Base-by-base conservation (phyloP, 2,329 filamentous ascomycete species). In the Dactylonectria macrodidyma region DNA sequence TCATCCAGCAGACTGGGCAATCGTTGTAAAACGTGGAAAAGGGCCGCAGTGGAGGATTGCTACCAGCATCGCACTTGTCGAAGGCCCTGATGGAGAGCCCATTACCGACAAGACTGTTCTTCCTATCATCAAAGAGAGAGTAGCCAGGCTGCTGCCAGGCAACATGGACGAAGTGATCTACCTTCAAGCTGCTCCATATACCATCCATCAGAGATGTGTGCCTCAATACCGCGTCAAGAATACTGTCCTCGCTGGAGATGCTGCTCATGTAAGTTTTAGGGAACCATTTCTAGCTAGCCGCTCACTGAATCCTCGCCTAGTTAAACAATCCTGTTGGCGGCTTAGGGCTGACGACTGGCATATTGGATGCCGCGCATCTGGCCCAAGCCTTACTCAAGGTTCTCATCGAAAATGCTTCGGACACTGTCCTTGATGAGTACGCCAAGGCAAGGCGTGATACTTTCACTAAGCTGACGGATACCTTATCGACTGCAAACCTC, bases 291-390 rank as follows among this genome's bases (percentile, higher is more conserved):
- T 47, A 22, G 38, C 19, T 30, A 24, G 55, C 38, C 55, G 3
- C 24, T 46, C 24, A 33, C 36, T 57, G 38, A 57, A 57, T 24
- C 36, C 36, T 3, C 55, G 30, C 38, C 19, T 12, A 57, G 55
- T 57, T 57, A 26, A 57, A 57, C 36, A 57, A 57, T 57, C 55
- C 55, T 57, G 36, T 57, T 46, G 55, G 55, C 36, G 55, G 55
- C 36, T 57, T 57, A n/a, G 55, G 36, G 55, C 55, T 57, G 5
- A 47, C 55, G 36, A 57, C 55, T 46, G 55, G 55, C 11, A 44
- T 57, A 57, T 46, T 57, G 55, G 55, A 57, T 46, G 55, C 55
- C 55, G 55, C 55, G 36, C 55, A 57, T 47, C 55, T 57, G 55
- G 55, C 55, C 19, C 22, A 57, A 33, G 55, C 55, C 10, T 47